Base-by-base conservation (phyloP, 2,329 filamentous ascomycete genomes). In the Phialemoniopsis sp. region DNA sequence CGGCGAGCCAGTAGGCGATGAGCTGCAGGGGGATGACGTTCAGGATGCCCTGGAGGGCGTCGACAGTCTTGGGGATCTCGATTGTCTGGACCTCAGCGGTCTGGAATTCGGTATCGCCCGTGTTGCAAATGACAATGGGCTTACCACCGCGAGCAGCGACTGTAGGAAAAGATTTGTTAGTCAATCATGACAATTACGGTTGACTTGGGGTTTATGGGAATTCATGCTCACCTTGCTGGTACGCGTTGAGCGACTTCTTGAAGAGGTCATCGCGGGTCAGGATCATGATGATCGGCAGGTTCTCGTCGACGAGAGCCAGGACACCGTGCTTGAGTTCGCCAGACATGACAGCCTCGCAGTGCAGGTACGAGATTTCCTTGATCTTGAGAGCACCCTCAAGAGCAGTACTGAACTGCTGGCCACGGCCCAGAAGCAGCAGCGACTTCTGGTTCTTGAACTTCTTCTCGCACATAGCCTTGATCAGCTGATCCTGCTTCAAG, bases 321-420 rank as follows among this genome's bases (percentile, higher is more conserved):
- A 98, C 93, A 76, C 93, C 93, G 67, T 98, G 93, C 81, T 98
- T 98, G 56, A 98, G 80, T 72, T 98, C 93, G 68, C 93, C 93
- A 49, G 93, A 97, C 93, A 98, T 98, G 74, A 98, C 93, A 55
- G 93, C 93, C 73, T 98, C 93, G 68, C 93, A 98, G 70, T 98
- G 93, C 44, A 98, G 87, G 69, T 98, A 98, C 14, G 91, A 97
- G 57, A 98, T 98, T 72, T 98, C 93, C 80, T 98, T 98, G 69
- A 98, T 98, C 78, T 98, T 98, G 53, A 98, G 77, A 36, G 93
- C 93, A 68, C 89, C 93, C 75, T 98, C 93, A 16, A 98, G 82
- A 41, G 93, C 93, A 55, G 93, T 98, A 44, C 91, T 90, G 74
- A 90, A 95, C 71, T 98, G 93, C 62, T 89, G 89, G 53, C 93